phyloP scores from a whole-genome alignment of 164 flowering plant species.

The Vitis rotundifolia region DNA sequence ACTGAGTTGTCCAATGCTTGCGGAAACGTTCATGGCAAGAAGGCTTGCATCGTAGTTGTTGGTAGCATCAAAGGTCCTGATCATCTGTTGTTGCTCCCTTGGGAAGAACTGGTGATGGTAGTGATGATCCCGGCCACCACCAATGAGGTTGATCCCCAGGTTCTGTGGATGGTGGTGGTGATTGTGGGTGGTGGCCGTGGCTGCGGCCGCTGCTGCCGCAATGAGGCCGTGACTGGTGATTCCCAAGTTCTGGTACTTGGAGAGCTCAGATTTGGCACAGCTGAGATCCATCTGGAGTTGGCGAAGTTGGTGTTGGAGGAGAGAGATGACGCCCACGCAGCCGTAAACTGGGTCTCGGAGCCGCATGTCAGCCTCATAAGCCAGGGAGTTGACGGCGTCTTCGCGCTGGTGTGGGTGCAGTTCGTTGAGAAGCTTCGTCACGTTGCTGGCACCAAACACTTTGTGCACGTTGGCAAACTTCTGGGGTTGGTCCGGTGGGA shows the following conservation, averaged over 20 bases:
- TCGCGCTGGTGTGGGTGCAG: slow-evolving; percentile 81
- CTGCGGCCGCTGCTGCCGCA: slow-evolving; percentile 45
- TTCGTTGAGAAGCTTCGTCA: slow-evolving; percentile 83
- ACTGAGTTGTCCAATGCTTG: slow-evolving; percentile 53
- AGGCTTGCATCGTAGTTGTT: slow-evolving; percentile 50
- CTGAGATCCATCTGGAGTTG: slow-evolving; percentile 81
- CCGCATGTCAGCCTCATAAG: slow-evolving; percentile 88
- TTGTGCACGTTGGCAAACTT: slow-evolving; percentile 88
- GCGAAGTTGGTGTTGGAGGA: slow-evolving; percentile 80
- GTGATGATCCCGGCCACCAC: slow-evolving; percentile 32
- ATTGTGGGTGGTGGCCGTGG: slow-evolving; percentile 16
- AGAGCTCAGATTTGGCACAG: slow-evolving; percentile 82
- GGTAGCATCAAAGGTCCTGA: slow-evolving; percentile 38
- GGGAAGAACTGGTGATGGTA: slow-evolving; percentile 50
- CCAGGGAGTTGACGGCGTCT: slow-evolving; percentile 87
- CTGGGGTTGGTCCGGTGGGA: slow-evolving; percentile 95
- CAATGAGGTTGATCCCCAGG: slow-evolving; percentile 44
- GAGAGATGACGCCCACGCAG: slow-evolving; percentile 86
- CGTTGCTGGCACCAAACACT: slow-evolving; percentile 90
- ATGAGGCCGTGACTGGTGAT: slow-evolving; percentile 41
- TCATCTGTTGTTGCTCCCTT: slow-evolving; percentile 37
- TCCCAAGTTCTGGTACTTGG: slow-evolving; percentile 69
- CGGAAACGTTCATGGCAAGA: slow-evolving; percentile 55
- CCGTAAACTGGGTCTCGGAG: slow-evolving; percentile 92
- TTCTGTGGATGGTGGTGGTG: slow-evolving; percentile 36